A percentile compares a stretch with the other conserved stretches of the same genome.
These are phyloP conservation scores for Eucalyptus cloeziana DNA, from an alignment of 345 rosid species.

Conservation along the genomic window DNA sequence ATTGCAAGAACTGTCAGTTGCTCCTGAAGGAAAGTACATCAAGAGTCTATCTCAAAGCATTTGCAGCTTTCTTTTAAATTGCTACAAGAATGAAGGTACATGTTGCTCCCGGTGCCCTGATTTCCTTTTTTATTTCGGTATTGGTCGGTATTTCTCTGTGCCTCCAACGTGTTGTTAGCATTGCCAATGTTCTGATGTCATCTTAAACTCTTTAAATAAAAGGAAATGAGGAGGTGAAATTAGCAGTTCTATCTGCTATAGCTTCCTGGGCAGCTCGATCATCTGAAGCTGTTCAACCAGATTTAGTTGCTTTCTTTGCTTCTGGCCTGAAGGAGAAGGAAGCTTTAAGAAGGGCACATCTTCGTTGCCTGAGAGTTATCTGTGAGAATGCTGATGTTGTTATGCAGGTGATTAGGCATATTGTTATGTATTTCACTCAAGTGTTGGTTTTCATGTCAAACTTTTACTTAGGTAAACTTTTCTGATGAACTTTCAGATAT, in stretches of 20 bases:
- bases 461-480: background rate
- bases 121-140: background rate
- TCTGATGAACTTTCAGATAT: conserved; percentile 34
- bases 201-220: background rate
- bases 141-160: background rate
- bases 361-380: conserved; percentile 57
- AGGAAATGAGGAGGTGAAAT: conserved; percentile 96
- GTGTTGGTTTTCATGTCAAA: background rate
- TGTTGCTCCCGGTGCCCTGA: background rate
- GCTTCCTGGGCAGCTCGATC: conserved; percentile 71
- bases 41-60: conserved; percentile 34
- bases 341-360: conserved; percentile 78
- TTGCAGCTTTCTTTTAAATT: conserved; percentile 58
- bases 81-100: conserved; percentile 81
- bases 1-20: conserved; percentile 67
- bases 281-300: conserved; percentile 52
- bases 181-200: background rate
- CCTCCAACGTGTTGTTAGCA: background rate
- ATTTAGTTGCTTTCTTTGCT: conserved; percentile 56
- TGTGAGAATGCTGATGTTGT: conserved; percentile 61
- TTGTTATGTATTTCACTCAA: background rate
- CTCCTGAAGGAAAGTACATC: conserved; percentile 81
- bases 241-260: conserved; percentile 58
- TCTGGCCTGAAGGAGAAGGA: conserved; percentile 96
- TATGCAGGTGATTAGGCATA: conserved; percentile 31